Evolutionary conservation across 306 rosid genomes (phyloP).

Genomic region (Begonia fuchsioides): DNA sequence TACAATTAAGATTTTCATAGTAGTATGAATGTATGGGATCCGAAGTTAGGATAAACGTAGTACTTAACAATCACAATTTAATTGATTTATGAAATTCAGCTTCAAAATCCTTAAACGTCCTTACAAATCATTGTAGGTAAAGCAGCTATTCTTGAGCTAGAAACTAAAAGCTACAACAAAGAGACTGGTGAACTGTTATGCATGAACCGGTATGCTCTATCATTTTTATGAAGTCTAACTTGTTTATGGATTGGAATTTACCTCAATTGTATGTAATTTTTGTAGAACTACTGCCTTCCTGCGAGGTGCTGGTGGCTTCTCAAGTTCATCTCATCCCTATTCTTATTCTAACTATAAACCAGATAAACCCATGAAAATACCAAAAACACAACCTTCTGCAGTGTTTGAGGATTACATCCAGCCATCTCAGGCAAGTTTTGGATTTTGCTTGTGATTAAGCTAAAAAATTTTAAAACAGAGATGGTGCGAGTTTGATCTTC

Average conservation of each 20-base stretch:
- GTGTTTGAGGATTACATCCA: constrained; percentile 60
- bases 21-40: no score
- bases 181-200: constrained; percentile 67
- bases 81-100: no score
- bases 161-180: constrained; percentile 72
- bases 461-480: neutral
- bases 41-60: no score
- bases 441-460: neutral
- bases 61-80: no score
- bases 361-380: constrained; percentile 43
- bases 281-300: constrained; percentile 57
- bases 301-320: constrained; percentile 98
- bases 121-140: constrained; percentile 40
- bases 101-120: no score
- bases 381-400: constrained; percentile 54
- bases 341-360: constrained; percentile 63
- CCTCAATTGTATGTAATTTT: constrained; percentile 17
- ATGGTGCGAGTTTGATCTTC: neutral
- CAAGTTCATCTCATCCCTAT: constrained; percentile 60
- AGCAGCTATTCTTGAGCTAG: constrained; percentile 87
- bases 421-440: constrained; percentile 62
- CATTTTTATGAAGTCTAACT: constrained; percentile 8
- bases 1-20: neutral
- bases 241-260: constrained; percentile 11
- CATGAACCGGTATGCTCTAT: constrained; percentile 62